Evolutionary conservation across 495 filamentous ascomycete genomes (phyloP), one percentile per base, ranked within the genome.

Genomic region (Penicillium samsonianum): DNA sequence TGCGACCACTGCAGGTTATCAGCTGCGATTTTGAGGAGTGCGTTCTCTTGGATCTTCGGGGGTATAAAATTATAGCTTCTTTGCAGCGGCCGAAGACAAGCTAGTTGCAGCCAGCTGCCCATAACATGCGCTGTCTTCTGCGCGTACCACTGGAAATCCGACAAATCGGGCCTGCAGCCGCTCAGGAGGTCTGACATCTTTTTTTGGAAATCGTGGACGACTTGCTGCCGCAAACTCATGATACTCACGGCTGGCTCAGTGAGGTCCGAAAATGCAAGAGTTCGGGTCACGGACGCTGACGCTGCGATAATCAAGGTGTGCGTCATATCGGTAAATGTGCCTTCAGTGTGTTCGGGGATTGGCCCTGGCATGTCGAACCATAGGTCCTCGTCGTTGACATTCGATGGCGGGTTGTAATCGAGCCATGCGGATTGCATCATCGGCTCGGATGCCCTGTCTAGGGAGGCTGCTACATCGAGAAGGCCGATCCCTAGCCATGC

Each of bases 361-460:
- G 50, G 61, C 0, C 35, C 55, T 8, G 67, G 54, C 68, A 72
- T 73, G 42, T 55, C 50, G 41, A 64, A 64, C 55, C 53, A 62
- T 35, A 76, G 63, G 33, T 70, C 68, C 17, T 67, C 63, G 46
- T 73, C 69, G 25, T 75, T 73, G 53, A 73, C 60, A 37, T 75
- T 72, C 2, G 61, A 50, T 8, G 73, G 71, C 4, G 50, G 62
- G 31, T 69, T 56, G 11, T 60, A 59, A 30, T 69, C 56, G 5
- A 73, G 46, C 69, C 69, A 74, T 7, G 46, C 59, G 1, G 67
- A 52, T 45, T 68, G 67, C 59, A 78, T 75, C 69, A 78, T 75
- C 22, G 73, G 73, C 42, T 73, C 72, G 16, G 72, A 73, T 19
- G 70, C 73, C 2, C 69, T 61, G 33, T 75, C 71, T 2, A 72